Conservation (phyloP, 2,329 filamentous ascomycete genomes). For the Exophiala phaeomuriformis region DNA sequence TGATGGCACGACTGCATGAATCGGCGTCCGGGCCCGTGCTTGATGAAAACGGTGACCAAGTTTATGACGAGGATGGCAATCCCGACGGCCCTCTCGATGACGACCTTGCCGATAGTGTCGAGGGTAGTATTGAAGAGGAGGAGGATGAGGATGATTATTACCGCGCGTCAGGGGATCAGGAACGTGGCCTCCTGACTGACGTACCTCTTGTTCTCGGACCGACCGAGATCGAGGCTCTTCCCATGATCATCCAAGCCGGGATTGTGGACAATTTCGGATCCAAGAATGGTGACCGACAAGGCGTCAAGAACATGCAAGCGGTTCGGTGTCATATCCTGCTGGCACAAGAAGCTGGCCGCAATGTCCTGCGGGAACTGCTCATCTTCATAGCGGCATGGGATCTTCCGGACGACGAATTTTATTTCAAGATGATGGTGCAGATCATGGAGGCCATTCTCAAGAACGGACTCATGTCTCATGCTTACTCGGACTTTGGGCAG, state of each 20-base stretch:
- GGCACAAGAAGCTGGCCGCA: slow-evolving; percentile 82
- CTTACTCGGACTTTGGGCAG: slow-evolving; percentile 84
- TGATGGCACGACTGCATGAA: slow-evolving; percentile 45
- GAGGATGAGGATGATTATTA: slow-evolving; percentile 50
- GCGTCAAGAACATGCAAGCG: slow-evolving; percentile 72
- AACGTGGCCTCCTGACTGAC: slow-evolving; percentile 78
- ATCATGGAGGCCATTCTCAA: slow-evolving; percentile 90
- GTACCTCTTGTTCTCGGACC: slow-evolving; percentile 91
- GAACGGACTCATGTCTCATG: slow-evolving; percentile 81
- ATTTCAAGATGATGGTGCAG: slow-evolving; percentile 93
- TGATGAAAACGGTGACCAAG: slow-evolving; percentile 35
- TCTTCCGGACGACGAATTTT: slow-evolving; percentile 82
- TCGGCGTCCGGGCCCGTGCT: slow-evolving; percentile 30
- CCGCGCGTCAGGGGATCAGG: slow-evolving; percentile 45
- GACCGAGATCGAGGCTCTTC: slow-evolving; percentile 88
- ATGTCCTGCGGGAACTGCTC: slow-evolving; percentile 78
- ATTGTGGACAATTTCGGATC: slow-evolving; percentile 74
- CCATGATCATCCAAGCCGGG: slow-evolving; percentile 95
- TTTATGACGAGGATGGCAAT: slow-evolving; percentile 43
- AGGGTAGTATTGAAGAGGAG: slow-evolving; percentile 43
- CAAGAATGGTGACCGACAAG: slow-evolving; percentile 47
- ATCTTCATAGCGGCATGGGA: slow-evolving; percentile 98
- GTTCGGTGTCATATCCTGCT: slow-evolving; percentile 84
- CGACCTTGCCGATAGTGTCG: slow-evolving; percentile 38
- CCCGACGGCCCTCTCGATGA: slow-evolving; percentile 38